Conservation (phyloP, 225 moss, liverwort and hornwort genomes). For the Climacium dendroides region DNA sequence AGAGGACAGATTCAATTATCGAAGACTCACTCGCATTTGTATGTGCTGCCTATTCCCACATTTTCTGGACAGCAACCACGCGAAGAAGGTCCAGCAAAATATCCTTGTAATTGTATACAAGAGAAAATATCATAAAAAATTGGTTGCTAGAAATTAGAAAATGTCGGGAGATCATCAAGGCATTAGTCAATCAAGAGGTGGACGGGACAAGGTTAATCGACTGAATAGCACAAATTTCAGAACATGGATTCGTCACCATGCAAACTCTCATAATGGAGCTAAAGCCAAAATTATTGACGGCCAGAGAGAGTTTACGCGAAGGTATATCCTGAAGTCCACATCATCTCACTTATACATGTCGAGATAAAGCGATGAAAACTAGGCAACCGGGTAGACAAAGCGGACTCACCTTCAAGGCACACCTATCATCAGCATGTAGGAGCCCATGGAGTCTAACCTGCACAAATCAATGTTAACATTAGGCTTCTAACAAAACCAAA, state of each 20-base stretch:
- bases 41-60: background rate
- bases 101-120: background rate
- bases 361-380: background rate
- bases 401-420: conserved; percentile 68
- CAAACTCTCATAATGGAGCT: background rate
- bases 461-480: background rate
- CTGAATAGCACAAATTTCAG: background rate
- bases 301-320: background rate
- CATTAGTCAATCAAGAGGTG: background rate
- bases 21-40: background rate
- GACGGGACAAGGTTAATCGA: background rate
- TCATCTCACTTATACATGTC: conserved; percentile 14
- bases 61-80: background rate
- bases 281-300: background rate
- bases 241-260: background rate
- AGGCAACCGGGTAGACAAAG: background rate
- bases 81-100: background rate
- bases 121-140: background rate
- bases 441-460: conserved; percentile 91
- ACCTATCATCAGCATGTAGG: conserved; percentile 80
- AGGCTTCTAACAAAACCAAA: background rate
- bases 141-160: background rate
- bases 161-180: background rate
- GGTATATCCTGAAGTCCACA: background rate
- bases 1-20: conserved; percentile 2